Percentiles rank a stretch among this genome's conserved stretches.
These are phyloP conservation scores for Geotrichum ghanense DNA, from an alignment of 805 yeast genomes.

Conservation along the genomic window DNA sequence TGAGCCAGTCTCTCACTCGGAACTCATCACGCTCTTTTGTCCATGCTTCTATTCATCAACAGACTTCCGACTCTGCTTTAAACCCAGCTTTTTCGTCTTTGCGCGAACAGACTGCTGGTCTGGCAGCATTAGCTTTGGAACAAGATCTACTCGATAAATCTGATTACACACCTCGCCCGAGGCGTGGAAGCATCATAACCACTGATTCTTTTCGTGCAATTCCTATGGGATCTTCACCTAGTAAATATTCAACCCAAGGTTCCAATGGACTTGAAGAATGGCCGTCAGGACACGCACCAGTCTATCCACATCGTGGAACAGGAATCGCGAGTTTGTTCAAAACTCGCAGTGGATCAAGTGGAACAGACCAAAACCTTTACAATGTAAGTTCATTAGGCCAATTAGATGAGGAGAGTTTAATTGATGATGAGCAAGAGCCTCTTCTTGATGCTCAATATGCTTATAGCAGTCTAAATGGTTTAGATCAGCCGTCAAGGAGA, in stretches of 20 bases:
- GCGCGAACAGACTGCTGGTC: slow-evolving; percentile 15
- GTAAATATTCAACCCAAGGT: neutral
- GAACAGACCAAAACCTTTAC: neutral
- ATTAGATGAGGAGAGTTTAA: neutral
- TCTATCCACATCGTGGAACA: neutral
- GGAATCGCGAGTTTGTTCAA: neutral
- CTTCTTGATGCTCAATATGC: neutral
- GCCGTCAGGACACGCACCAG: neutral
- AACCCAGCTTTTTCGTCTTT: slow-evolving; percentile 4
- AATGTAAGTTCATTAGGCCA: neutral
- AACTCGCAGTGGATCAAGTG: neutral
- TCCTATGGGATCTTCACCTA: neutral
- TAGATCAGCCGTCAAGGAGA: neutral
- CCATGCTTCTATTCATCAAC: neutral
- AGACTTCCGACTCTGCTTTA: neutral
- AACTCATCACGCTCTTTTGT: neutral
- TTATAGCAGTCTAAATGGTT: neutral
- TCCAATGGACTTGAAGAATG: neutral
- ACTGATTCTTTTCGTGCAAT: neutral
- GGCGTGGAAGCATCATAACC: neutral
- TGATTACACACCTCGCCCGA: neutral
- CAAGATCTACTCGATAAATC: slow-evolving; percentile 8
- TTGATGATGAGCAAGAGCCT: neutral
- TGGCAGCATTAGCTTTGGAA: slow-evolving; percentile 14
- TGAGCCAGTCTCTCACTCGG: neutral